phyloP scores from a whole-genome alignment of 148 eudicot species.

The Rhododendron ovatum region DNA sequence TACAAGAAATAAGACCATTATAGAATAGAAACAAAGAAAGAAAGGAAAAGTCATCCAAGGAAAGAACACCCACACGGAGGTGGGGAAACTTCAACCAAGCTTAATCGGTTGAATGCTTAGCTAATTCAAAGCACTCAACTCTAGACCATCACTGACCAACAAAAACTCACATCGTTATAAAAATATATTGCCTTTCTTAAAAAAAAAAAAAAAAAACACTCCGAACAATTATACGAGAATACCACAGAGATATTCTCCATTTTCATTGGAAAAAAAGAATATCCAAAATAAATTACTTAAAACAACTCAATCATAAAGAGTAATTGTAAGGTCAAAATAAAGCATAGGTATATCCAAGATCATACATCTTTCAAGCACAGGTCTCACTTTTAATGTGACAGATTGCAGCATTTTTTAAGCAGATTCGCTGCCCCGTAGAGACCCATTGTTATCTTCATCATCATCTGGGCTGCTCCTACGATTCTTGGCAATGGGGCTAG shows the following conservation, averaged over 20 bases:
- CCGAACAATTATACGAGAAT: background rate
- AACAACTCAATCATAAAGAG: background rate
- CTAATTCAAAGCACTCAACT: background rate
- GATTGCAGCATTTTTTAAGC: background rate
- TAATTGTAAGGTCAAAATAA: background rate
- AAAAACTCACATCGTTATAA: no score
- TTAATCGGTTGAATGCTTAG: background rate
- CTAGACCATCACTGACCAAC: background rate
- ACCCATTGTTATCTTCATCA: slow-evolving; percentile 33
- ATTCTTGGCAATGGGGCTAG: slow-evolving; percentile 32
- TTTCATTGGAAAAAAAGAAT: background rate
- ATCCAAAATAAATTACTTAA: background rate
- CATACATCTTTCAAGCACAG: background rate
- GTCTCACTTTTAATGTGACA: background rate
- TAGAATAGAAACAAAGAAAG: no score
- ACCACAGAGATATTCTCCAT: background rate
- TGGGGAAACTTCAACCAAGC: background rate
- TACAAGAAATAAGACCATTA: no score
- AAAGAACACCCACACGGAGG: no score
- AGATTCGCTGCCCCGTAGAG: slow-evolving; percentile 49
- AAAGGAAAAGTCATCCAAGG: no score
- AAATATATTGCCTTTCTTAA: background rate
- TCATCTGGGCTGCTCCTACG: slow-evolving; percentile 38
- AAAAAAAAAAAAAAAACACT: no score
- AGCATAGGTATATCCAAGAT: background rate